Percentiles rank a stretch among this genome's conserved stretches.
Evolutionary conservation across 805 yeast genomes (phyloP).

Genomic region (Candida ovalis): DNA sequence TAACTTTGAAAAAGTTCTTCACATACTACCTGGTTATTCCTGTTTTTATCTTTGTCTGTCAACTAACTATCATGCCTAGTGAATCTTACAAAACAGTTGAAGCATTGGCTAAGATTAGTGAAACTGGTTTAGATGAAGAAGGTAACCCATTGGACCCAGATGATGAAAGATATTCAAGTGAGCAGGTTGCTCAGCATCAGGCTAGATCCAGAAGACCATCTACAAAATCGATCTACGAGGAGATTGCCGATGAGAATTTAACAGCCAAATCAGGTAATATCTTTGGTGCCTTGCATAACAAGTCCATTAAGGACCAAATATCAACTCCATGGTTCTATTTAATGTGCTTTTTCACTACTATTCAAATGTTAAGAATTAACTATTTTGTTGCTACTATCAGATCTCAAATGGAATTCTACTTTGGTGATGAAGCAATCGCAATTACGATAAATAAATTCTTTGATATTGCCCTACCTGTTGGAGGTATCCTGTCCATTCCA

Average conservation of each 20-base stretch:
- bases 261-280: conserved; percentile 57
- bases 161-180: conserved; percentile 29
- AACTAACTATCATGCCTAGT: conserved; percentile 74
- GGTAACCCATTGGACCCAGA: conserved; percentile 55
- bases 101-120: conserved; percentile 61
- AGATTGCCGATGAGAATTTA: conserved; percentile 56
- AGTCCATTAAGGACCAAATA: conserved; percentile 36
- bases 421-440: conserved; percentile 51
- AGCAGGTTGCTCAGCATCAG: conserved; percentile 14
- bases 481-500: conserved; percentile 85
- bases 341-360: conserved; percentile 74
- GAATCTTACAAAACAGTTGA: conserved; percentile 72
- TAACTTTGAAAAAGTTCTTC: conserved; percentile 61
- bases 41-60: conserved; percentile 67
- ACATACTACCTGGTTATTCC: conserved; percentile 70
- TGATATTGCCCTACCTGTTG: conserved; percentile 83
- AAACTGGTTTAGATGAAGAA: conserved; percentile 70
- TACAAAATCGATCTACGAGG: conserved; percentile 59
- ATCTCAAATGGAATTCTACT: conserved; percentile 74
- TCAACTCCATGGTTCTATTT: conserved; percentile 69
- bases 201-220: conserved; percentile 36
- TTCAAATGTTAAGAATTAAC: conserved; percentile 89
- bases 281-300: conserved; percentile 77
- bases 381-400: conserved; percentile 88
- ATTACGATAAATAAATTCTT: conserved; percentile 64